Conservation (phyloP, 345 rosid genomes). For the Adansonia digitata region DNA sequence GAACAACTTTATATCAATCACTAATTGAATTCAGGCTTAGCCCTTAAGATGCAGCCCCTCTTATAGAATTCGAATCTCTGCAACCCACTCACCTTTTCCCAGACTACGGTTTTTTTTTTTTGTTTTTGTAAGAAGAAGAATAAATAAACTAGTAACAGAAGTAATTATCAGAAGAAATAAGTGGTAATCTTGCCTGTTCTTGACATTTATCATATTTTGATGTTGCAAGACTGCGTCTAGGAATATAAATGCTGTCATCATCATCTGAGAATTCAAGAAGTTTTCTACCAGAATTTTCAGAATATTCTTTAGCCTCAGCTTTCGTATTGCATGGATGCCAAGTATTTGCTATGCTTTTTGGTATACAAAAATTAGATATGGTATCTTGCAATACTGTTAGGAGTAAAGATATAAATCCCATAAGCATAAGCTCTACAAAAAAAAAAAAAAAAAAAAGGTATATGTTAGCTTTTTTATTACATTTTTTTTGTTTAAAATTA, state of each 20-base stretch:
- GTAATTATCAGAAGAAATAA: background rate
- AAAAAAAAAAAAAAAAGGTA: background rate
- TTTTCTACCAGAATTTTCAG: conserved; percentile 26
- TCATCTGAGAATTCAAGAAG: conserved; percentile 37
- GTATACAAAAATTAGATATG: conserved; percentile 52
- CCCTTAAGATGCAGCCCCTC: too few relatives aligned
- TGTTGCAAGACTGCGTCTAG: conserved; percentile 50
- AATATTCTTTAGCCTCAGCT: background rate
- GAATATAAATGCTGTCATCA: conserved; percentile 8
- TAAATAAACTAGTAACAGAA: too few relatives aligned
- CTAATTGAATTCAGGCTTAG: too few relatives aligned
- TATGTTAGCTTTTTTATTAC: background rate
- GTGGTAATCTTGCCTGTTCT: conserved; percentile 25
- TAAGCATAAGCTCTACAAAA: conserved; percentile 60
- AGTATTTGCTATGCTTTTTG: conserved; percentile 32
- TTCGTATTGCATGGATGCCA: conserved; percentile 65
- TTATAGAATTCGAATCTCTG: too few relatives aligned
- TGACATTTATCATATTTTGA: conserved; percentile 35
- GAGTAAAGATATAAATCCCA: conserved; percentile 74
- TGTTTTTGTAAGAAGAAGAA: too few relatives aligned
- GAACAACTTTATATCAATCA: background rate
- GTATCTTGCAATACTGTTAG: conserved; percentile 38
- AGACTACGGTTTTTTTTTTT: too few relatives aligned
- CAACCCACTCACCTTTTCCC: too few relatives aligned
- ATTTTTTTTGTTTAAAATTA: background rate